Conservation (phyloP, 2,329 filamentous ascomycete species). For the Scortechinia acanthostroma region DNA sequence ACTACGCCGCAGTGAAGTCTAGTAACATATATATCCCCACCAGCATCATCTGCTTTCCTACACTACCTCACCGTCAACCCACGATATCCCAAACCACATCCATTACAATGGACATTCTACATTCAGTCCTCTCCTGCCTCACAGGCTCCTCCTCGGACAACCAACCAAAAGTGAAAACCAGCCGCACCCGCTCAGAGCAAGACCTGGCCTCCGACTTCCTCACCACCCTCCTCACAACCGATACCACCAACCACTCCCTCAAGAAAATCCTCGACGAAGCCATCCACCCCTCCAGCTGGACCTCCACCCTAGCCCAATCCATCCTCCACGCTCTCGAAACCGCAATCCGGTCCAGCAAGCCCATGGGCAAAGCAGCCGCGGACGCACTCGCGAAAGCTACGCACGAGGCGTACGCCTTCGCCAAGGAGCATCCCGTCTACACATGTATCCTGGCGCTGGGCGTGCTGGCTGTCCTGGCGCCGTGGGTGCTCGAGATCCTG, state of each 20-base stretch:
- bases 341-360: background rate
- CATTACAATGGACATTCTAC: background rate
- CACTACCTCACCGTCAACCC: no score
- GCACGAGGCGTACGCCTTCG: constrained; percentile 9
- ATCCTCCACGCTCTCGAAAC: background rate
- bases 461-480: constrained; percentile 11
- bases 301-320: background rate
- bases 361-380: background rate
- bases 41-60: no score
- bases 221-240: background rate
- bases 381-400: constrained; percentile 5
- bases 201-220: background rate
- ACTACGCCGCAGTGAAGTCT: no score
- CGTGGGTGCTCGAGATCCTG: constrained; percentile 14
- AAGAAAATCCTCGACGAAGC: background rate
- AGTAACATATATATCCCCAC: no score
- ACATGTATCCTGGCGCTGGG: constrained; percentile 14
- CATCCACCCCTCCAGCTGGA: background rate
- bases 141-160: background rate
- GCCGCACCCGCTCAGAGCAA: no score
- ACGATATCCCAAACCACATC: no score
- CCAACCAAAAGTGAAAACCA: background rate
- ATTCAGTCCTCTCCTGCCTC: background rate
- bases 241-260: background rate
- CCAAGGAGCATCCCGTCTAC: constrained; percentile 12